phyloP scores from a whole-genome alignment of 805 yeast species.

The Yarrowia deformans region DNA sequence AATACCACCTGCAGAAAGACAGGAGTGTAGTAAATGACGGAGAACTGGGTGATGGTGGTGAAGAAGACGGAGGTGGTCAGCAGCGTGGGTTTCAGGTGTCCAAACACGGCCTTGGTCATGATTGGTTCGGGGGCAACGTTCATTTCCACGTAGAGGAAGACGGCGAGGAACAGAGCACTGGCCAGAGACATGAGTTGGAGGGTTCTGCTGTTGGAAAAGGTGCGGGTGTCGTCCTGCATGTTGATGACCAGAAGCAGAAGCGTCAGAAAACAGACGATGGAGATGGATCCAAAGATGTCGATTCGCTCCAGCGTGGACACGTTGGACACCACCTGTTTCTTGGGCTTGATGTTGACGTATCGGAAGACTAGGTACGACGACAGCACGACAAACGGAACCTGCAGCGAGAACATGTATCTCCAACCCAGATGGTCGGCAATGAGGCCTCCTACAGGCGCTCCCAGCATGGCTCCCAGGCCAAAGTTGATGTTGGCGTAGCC shows the following conservation, averaged over 20 bases:
- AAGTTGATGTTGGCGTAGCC: conserved; percentile 80
- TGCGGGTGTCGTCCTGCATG: conserved; percentile 64
- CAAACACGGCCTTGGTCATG: conserved; percentile 55
- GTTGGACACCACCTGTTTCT: conserved; percentile 49
- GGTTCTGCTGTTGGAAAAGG: conserved; percentile 55
- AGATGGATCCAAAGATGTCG: conserved; percentile 59
- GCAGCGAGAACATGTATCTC: conserved; percentile 59
- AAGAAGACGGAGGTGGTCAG: conserved; percentile 19
- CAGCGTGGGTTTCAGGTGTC: conserved; percentile 41
- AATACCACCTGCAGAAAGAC: conserved; percentile 35
- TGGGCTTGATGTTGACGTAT: conserved; percentile 49
- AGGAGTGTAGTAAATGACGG: conserved; percentile 30
- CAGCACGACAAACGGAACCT: conserved; percentile 54
- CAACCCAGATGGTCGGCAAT: conserved; percentile 65
- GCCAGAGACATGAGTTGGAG: conserved; percentile 54
- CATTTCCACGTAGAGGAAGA: conserved; percentile 49
- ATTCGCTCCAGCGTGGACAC: conserved; percentile 53
- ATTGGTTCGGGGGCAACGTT: conserved; percentile 55
- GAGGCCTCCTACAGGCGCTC: conserved; percentile 67
- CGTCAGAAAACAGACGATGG: conserved; percentile 55
- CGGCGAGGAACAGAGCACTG: conserved; percentile 50
- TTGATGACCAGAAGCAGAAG: conserved; percentile 58
- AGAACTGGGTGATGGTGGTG: conserved; percentile 24
- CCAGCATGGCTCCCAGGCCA: conserved; percentile 77
- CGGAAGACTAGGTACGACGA: conserved; percentile 48